A percentile compares a stretch with the other conserved stretches of the same genome.
phyloP scores from a whole-genome alignment of 495 filamentous ascomycete species.

The Astrocystis sublimbata region DNA sequence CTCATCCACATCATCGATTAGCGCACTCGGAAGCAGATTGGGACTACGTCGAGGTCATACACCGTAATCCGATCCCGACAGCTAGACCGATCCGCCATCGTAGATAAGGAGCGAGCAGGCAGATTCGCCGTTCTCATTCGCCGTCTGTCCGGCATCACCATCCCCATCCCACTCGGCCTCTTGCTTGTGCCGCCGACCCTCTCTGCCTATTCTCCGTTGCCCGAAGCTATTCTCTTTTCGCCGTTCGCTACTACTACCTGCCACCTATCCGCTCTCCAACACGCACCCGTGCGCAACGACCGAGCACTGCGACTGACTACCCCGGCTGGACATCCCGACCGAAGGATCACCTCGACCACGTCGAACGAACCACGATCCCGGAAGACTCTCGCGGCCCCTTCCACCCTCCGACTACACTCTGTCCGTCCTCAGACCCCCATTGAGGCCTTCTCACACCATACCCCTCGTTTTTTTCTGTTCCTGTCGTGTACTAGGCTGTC shows the following conservation, averaged over 20 bases:
- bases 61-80: not conserved
- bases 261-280: not conserved
- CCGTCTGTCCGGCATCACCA: not conserved
- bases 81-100: not conserved
- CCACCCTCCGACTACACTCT: not conserved
- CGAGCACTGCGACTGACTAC: not conserved
- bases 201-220: not conserved
- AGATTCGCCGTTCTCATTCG: not conserved
- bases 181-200: too few relatives aligned
- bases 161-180: not conserved
- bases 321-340: too few relatives aligned
- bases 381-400: not conserved
- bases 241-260: not conserved
- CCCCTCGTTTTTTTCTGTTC: not conserved
- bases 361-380: constrained; percentile 1
- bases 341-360: not conserved
- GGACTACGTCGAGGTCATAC: too few relatives aligned
- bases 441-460: not conserved
- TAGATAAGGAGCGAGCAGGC: not conserved
- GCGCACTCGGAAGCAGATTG: constrained; percentile 5
- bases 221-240: not conserved
- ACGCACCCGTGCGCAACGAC: not conserved
- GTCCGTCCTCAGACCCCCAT: not conserved
- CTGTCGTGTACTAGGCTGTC: too few relatives aligned
- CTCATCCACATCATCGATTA: constrained; percentile 10